Percentiles rank a stretch among this genome's conserved stretches.
Evolutionary conservation across 2,329 filamentous ascomycete genomes (phyloP).

Genomic region (Calonectria ilicicola): DNA sequence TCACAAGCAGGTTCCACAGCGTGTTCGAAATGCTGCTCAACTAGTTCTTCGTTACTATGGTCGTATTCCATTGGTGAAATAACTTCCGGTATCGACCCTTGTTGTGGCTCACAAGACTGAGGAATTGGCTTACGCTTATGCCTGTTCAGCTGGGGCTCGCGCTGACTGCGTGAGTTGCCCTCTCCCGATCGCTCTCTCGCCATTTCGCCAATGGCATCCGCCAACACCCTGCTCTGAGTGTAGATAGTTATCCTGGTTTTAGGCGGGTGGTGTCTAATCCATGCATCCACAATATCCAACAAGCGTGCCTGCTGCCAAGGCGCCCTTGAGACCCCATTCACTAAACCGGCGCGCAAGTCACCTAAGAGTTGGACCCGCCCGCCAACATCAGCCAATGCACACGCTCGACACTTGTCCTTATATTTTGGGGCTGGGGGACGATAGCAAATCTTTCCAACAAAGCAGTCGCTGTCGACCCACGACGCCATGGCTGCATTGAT

Average conservation of each 20-base stretch:
- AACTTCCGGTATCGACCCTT: background rate
- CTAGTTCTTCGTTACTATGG: background rate
- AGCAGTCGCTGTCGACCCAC: constrained; percentile 53
- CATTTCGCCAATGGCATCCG: constrained; percentile 19
- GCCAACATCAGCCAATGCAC: constrained; percentile 63
- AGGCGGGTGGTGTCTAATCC: constrained; percentile 51
- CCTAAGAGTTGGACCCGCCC: constrained; percentile 54
- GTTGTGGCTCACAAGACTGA: background rate
- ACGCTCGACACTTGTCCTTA: constrained; percentile 62
- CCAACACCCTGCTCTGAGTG: constrained; percentile 28
- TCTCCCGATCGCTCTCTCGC: constrained; percentile 6
- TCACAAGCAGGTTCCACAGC: background rate
- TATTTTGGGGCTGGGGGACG: constrained; percentile 36
- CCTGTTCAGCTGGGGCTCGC: too few relatives aligned
- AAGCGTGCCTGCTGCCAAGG: constrained; percentile 48
- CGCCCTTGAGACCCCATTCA: constrained; percentile 37
- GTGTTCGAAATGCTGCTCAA: background rate
- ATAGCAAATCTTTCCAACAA: constrained; percentile 50
- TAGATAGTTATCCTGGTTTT: too few relatives aligned
- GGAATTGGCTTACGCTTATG: background rate
- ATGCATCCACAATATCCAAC: constrained; percentile 55
- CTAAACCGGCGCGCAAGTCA: constrained; percentile 59
- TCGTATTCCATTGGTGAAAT: background rate
- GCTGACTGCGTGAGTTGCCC: background rate
- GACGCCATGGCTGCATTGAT: constrained; percentile 45